Base-by-base conservation (phyloP, 2,329 filamentous ascomycete genomes). In the Arthroderma sp. region DNA sequence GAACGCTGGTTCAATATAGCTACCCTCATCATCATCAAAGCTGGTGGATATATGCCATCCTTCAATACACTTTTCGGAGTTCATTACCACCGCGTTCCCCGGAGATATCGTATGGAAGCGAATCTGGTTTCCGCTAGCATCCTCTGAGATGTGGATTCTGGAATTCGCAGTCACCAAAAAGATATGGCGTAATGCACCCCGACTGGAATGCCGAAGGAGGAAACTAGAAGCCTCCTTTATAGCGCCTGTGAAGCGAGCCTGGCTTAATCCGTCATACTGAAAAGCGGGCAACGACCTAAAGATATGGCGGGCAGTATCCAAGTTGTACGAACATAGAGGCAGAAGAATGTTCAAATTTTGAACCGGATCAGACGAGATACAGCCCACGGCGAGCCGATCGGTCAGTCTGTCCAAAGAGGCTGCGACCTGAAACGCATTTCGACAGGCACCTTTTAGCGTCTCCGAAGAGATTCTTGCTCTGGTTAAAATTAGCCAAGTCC, bases 31-130 rank as follows among this genome's bases (percentile, higher is more conserved):
- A 3, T 34, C 37, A 6, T 51, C 46, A 6, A 51, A 45, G 43
- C 51, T 52, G 36, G 54, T 55, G 34, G 47, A 50, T 11, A 61
- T 55, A 38, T 62, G 59, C 56, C 58, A 60, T 1, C 59, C 58
- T 29, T 45, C 42, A 31, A 52, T 49, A 8, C 42, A 30, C 6
- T 44, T 42, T 8, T 42, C 37, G 22, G 47, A 43, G 2, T 40
- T 38, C 30, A 61, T 42, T 7, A 50, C 53, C 8, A 58, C 50
- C 3, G 49, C 48, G 28, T 43, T 38, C 27, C 57, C 53, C 3
- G 59, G 56, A 8, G 60, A 58, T 29, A 64, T 53, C 1, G 61
- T 58, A 45, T 64, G 61, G 30, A 64, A 52, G 10, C 59, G 56
- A 28, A 65, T 50, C 6, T 50, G 51, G 4, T 51, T 50, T 32